phyloP scores from a whole-genome alignment of 2,329 filamentous ascomycete genomes.

The Aaosphaeria pasadenensis region DNA sequence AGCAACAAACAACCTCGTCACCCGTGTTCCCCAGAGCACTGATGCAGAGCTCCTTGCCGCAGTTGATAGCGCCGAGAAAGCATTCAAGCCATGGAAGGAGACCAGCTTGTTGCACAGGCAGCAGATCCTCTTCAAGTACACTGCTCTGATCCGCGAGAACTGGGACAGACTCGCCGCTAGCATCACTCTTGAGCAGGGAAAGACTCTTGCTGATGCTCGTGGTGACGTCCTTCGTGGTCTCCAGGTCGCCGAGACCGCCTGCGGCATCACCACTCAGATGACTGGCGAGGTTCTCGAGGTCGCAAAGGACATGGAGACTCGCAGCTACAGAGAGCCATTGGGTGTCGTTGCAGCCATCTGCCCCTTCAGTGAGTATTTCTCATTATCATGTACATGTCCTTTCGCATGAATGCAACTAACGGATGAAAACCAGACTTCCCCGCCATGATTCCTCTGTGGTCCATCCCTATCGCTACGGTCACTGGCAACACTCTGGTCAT shows the following conservation, averaged over 20 bases:
- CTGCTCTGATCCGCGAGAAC: slow-evolving; percentile 74
- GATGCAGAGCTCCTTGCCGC: slow-evolving; percentile 72
- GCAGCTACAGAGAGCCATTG: slow-evolving; percentile 76
- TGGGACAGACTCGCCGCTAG: slow-evolving; percentile 82
- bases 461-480: slow-evolving; percentile 78
- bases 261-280: slow-evolving; percentile 75
- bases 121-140: slow-evolving; percentile 86
- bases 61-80: slow-evolving; percentile 71
- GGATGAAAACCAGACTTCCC: slow-evolving; percentile 65
- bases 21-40: slow-evolving; percentile 78
- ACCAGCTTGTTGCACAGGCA: slow-evolving; percentile 72
- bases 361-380: slow-evolving; percentile 67
- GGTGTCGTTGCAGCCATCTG: slow-evolving; percentile 82
- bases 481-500: slow-evolving; percentile 81
- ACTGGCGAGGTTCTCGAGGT: slow-evolving; percentile 83
- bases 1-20: slow-evolving; percentile 81
- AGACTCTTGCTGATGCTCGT: slow-evolving; percentile 79
- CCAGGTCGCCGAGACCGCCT: slow-evolving; percentile 81
- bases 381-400: background rate
- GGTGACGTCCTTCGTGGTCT: slow-evolving; percentile 79
- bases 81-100: slow-evolving; percentile 70
- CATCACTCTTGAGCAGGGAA: slow-evolving; percentile 85
- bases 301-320: slow-evolving; percentile 85
- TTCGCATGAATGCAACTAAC: background rate
- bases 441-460: slow-evolving; percentile 92